A percentile compares a stretch with the other conserved stretches of the same genome.
These are phyloP conservation scores for Linanthus parryae DNA, from an alignment of 148 eudicot genomes.

Conservation along the genomic window DNA sequence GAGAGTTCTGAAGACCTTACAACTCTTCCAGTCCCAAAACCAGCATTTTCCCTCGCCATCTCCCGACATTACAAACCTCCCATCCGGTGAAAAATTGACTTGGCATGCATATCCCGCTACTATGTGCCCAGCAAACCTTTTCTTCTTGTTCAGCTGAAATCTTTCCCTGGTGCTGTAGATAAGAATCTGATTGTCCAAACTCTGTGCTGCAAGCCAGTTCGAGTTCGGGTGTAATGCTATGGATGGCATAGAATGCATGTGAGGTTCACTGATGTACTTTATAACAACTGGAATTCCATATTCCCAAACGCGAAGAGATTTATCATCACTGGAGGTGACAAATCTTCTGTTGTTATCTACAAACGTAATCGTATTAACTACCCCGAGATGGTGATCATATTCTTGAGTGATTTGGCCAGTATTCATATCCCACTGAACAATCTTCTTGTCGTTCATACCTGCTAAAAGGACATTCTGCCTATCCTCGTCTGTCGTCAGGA, in stretches of 20 bases:
- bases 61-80: constrained; percentile 93
- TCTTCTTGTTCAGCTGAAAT: constrained; percentile 95
- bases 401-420: constrained; percentile 86
- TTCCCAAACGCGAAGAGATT: constrained; percentile 95
- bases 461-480: constrained; percentile 94
- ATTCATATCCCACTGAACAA: constrained; percentile 97
- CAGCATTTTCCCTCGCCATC: constrained; percentile 97
- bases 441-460: constrained; percentile 97
- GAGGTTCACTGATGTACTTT: constrained; percentile 96
- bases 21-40: constrained; percentile 99
- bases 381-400: constrained; percentile 97
- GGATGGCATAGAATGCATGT: constrained; percentile 98
- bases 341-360: constrained; percentile 92
- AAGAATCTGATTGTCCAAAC: constrained; percentile 96
- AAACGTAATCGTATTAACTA: constrained; percentile 92
- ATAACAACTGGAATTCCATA: constrained; percentile 94
- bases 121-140: constrained; percentile 90
- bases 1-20: constrained; percentile 77
- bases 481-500: constrained; percentile 97
- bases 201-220: constrained; percentile 93
- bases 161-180: constrained; percentile 85
- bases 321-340: constrained; percentile 95
- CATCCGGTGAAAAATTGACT: constrained; percentile 98
- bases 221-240: constrained; percentile 79
- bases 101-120: constrained; percentile 98